A percentile compares a stretch with the other conserved stretches of the same genome.
These are phyloP conservation scores for Polyplosphaeria fusca DNA, from an alignment of 495 filamentous ascomycete species.

Conservation along the genomic window DNA sequence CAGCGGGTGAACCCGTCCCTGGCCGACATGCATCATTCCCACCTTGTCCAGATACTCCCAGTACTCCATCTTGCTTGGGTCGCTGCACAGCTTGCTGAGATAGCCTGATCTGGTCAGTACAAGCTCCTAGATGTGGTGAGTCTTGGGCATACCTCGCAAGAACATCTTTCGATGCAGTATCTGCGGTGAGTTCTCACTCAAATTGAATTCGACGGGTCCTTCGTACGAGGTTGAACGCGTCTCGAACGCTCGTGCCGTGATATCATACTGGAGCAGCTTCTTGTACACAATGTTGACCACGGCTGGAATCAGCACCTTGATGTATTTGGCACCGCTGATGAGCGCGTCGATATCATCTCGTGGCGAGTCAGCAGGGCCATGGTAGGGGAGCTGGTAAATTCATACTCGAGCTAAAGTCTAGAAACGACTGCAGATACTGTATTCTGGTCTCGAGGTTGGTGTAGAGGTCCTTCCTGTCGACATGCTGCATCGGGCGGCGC, in stretches of 20 bases:
- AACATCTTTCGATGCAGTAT: slow-evolving; percentile 76
- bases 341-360: slow-evolving; percentile 68
- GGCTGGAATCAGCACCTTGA: slow-evolving; percentile 69
- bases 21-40: slow-evolving; percentile 69
- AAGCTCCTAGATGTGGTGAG: too few relatives aligned
- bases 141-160: slow-evolving; percentile 56
- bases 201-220: slow-evolving; percentile 57
- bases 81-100: slow-evolving; percentile 66
- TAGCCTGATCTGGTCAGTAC: too few relatives aligned
- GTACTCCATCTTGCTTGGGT: slow-evolving; percentile 69
- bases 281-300: slow-evolving; percentile 75
- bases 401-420: slow-evolving; percentile 68
- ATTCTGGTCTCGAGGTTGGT: slow-evolving; percentile 64
- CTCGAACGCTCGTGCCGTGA: slow-evolving; percentile 68
- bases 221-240: slow-evolving; percentile 64
- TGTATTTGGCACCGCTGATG: slow-evolving; percentile 62
- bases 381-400: background rate
- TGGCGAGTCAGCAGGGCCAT: slow-evolving; percentile 2
- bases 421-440: slow-evolving; percentile 66
- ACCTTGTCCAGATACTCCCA: slow-evolving; percentile 80
- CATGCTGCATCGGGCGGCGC: slow-evolving; percentile 43
- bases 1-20: slow-evolving; percentile 60
- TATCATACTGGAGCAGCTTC: slow-evolving; percentile 70
- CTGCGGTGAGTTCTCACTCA: slow-evolving; percentile 63
- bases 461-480: slow-evolving; percentile 67